Conservation (phyloP, 495 filamentous ascomycete species). For the Penicillium daleae region DNA sequence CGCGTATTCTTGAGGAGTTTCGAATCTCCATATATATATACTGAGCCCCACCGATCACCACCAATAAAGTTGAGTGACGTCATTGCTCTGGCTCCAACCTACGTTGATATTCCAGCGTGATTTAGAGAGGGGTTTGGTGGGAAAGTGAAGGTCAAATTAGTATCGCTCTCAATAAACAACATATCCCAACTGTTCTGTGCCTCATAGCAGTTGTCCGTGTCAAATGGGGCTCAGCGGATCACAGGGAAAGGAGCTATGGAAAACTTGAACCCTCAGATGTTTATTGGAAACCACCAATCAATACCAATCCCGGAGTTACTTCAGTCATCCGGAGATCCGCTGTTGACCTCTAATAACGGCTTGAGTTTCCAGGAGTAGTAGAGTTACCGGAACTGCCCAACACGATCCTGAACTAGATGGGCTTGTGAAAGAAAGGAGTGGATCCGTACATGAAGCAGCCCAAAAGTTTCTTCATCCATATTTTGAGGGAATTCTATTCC, state of each 20-base stretch:
- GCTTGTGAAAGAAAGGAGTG: background rate
- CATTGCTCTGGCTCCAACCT: background rate
- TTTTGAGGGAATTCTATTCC: conserved; percentile 2
- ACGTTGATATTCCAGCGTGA: background rate
- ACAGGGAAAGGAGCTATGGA: background rate
- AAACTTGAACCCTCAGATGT: conserved; percentile 2
- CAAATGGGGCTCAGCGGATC: background rate
- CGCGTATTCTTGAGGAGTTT: conserved; percentile 4
- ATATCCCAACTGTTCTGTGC: conserved; percentile 4
- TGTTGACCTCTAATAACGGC: background rate
- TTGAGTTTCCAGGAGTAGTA: background rate
- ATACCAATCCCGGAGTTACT: background rate
- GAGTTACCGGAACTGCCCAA: background rate
- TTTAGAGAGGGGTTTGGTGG: background rate
- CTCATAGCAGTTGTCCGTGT: background rate
- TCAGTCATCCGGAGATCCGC: background rate
- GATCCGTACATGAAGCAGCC: background rate
- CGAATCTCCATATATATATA: conserved; percentile 4
- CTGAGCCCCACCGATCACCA: background rate
- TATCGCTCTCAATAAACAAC: background rate
- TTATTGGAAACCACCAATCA: no score
- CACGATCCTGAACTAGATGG: background rate
- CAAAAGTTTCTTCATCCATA: background rate
- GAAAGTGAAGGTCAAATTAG: conserved; percentile 2
- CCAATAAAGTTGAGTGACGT: conserved; percentile 1